Conservation (phyloP, 371 early-diverging fungal species). For the Fennellomyces sp. region DNA sequence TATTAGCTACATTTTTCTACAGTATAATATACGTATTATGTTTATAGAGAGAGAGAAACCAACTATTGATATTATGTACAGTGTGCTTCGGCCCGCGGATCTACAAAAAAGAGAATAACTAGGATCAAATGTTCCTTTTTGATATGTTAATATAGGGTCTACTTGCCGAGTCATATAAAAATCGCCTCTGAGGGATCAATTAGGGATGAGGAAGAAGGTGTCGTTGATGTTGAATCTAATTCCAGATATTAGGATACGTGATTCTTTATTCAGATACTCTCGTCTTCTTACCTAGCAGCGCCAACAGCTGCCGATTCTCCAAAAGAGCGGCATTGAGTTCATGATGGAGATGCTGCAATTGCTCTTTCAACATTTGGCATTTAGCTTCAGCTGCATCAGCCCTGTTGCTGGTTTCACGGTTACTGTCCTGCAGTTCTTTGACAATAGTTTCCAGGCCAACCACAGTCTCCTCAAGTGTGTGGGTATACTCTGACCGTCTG, state of each 20-base stretch:
- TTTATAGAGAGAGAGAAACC: not conserved
- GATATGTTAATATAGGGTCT: not conserved
- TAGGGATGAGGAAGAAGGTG: not conserved
- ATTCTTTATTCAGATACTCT: too few relatives aligned
- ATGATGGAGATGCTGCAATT: not conserved
- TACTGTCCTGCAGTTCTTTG: slow-evolving; percentile 19
- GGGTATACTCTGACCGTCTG: slow-evolving; percentile 17
- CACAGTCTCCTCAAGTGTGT: slow-evolving; percentile 16
- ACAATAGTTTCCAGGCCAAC: slow-evolving; percentile 13
- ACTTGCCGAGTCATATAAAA: not conserved
- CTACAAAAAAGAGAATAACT: not conserved
- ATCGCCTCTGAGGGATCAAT: not conserved
- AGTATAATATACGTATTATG: not conserved
- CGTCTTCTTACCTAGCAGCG: not conserved
- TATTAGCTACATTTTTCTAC: not conserved
- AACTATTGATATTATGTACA: too few relatives aligned
- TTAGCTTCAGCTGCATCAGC: slow-evolving; percentile 11
- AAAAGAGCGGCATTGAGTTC: not conserved
- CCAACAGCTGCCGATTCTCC: not conserved
- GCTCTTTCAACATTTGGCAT: not conserved
- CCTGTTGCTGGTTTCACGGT: slow-evolving; percentile 6
- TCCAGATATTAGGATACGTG: not conserved
- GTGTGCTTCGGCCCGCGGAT: too few relatives aligned
- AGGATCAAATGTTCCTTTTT: slow-evolving; percentile 3
- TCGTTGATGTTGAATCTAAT: not conserved